phyloP scores from a whole-genome alignment of 768 basidiomycete species.

The Paxillus rubicundulus region DNA sequence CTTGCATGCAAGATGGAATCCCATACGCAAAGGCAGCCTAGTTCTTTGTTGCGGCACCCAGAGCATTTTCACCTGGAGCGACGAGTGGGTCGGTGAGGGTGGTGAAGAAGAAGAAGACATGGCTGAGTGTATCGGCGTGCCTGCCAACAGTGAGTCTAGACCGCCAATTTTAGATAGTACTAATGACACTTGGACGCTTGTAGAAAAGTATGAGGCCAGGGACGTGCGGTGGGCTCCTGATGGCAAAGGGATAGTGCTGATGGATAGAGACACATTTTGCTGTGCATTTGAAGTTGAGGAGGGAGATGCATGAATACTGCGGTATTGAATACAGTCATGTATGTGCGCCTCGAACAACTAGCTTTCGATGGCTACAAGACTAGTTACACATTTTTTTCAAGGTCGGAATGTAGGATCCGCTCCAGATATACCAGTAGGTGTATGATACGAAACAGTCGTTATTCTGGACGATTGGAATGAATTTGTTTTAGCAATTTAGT shows the following conservation, averaged over 20 bases:
- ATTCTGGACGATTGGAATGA: no score
- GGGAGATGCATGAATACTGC: slow-evolving; percentile 19
- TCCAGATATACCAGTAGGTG: no score
- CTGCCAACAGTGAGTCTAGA: slow-evolving; percentile 59
- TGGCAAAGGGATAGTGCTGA: slow-evolving; percentile 72
- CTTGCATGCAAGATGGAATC: slow-evolving; percentile 75
- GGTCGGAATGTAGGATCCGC: no score
- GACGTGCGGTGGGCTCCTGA: slow-evolving; percentile 83
- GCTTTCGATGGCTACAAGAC: no score
- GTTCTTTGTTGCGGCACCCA: slow-evolving; percentile 64
- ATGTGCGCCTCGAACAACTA: no score
- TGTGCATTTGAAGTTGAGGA: slow-evolving; percentile 80
- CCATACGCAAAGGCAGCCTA: slow-evolving; percentile 71
- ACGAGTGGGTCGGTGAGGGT: slow-evolving; percentile 68
- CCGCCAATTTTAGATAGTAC: neutral
- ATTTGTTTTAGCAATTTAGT: no score
- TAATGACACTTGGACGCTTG: neutral
- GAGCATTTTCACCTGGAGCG: slow-evolving; percentile 77
- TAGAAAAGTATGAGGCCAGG: slow-evolving; percentile 69
- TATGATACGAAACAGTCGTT: no score
- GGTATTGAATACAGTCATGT: no score
- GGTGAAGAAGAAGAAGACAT: slow-evolving; percentile 69
- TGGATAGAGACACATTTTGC: slow-evolving; percentile 81
- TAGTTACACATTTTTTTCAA: no score
- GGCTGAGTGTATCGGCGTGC: slow-evolving; percentile 88